phyloP scores from a whole-genome alignment of 2,329 filamentous ascomycete species.

The Fusarium denticulatum region DNA sequence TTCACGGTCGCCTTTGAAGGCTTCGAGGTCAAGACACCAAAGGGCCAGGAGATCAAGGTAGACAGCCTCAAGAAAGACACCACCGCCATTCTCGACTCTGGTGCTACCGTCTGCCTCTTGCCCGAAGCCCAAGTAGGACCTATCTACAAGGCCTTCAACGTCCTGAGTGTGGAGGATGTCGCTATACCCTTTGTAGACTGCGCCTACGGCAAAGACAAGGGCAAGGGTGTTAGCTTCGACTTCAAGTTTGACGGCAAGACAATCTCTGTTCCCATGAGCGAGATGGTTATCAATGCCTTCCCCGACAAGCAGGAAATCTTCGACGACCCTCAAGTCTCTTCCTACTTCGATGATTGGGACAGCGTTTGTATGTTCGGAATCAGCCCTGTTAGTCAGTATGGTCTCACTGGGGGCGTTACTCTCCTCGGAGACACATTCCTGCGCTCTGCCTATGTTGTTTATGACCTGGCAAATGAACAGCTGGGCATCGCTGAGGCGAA shows the following conservation, averaged over 20 bases:
- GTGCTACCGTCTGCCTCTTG: slow-evolving; percentile 75
- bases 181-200: slow-evolving; percentile 65
- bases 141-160: slow-evolving; percentile 63
- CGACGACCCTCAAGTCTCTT: slow-evolving; percentile 48
- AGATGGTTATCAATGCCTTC: slow-evolving; percentile 62
- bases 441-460: slow-evolving; percentile 66
- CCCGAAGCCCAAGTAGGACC: slow-evolving; percentile 66
- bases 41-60: slow-evolving; percentile 47
- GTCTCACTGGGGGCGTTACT: slow-evolving; percentile 47
- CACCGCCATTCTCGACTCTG: slow-evolving; percentile 78
- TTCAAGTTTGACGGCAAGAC: slow-evolving; percentile 62
- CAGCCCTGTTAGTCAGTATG: slow-evolving; percentile 52
- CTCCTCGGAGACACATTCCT: slow-evolving; percentile 69
- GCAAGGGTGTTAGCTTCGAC: slow-evolving; percentile 56
- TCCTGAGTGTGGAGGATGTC: slow-evolving; percentile 51
- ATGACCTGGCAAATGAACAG: slow-evolving; percentile 61
- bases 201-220: slow-evolving; percentile 55
- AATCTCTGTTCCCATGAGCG: slow-evolving; percentile 62
- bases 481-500: slow-evolving; percentile 65
- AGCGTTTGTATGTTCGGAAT: slow-evolving; percentile 66
- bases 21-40: slow-evolving; percentile 51
- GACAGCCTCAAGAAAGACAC: slow-evolving; percentile 59
- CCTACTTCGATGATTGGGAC: slow-evolving; percentile 51
- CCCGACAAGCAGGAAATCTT: slow-evolving; percentile 51
- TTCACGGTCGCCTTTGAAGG: slow-evolving; percentile 50